phyloP scores from a whole-genome alignment of 768 basidiomycete species.

The Boletus sp. region DNA sequence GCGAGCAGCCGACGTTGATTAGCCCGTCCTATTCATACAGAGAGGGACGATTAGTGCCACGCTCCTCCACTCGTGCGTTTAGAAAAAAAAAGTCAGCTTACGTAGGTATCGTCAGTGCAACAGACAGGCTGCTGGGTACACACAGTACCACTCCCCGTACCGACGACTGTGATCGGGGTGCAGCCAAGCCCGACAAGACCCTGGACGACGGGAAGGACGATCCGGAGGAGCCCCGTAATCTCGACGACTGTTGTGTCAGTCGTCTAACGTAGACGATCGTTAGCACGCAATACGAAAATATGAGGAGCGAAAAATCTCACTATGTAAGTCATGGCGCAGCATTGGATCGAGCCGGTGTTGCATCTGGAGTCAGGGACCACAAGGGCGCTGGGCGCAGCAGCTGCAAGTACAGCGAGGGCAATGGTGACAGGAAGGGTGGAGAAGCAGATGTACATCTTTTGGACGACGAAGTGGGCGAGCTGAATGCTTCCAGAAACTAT shows the following conservation, averaged over 20 bases:
- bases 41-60: not conserved
- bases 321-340: conserved; percentile 3
- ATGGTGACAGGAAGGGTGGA: conserved; percentile 3
- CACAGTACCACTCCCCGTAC: not conserved
- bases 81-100: not conserved
- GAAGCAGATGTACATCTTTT: conserved; percentile 8
- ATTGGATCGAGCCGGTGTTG: conserved; percentile 9
- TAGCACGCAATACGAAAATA: not conserved
- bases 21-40: conserved; percentile 1
- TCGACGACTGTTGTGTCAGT: not conserved
- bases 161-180: not conserved
- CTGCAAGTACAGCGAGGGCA: conserved; percentile 7
- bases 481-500: not conserved
- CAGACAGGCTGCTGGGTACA: conserved; percentile 20
- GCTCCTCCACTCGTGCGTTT: not conserved
- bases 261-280: not conserved
- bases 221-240: not conserved
- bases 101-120: conserved; percentile 11
- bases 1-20: conserved; percentile 13
- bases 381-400: conserved; percentile 8
- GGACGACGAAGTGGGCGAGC: not conserved
- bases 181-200: conserved; percentile 12
- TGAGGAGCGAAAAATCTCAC: not conserved
- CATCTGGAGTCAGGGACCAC: conserved; percentile 5
- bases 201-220: not conserved